Percentiles rank a stretch among this genome's conserved stretches.
Evolutionary conservation across 2,329 filamentous ascomycete species (phyloP).

Genomic region (Penicillium thymicola): DNA sequence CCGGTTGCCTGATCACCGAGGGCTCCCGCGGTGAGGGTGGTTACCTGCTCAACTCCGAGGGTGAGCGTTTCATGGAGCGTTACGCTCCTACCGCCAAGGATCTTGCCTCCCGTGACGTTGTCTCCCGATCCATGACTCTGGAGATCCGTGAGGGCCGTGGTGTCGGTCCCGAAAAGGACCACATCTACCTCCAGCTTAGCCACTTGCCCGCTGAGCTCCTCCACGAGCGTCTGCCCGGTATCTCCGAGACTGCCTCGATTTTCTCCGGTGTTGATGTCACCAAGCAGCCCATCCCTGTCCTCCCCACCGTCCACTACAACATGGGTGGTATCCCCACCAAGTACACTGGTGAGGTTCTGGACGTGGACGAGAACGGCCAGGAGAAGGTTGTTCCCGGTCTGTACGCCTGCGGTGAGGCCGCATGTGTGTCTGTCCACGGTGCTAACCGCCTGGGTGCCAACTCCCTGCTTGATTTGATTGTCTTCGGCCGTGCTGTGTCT

Average conservation of each 20-base stretch:
- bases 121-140: conserved; percentile 96
- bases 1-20: conserved; percentile 96
- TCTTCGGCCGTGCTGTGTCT: conserved; percentile 95
- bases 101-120: conserved; percentile 91
- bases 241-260: conserved; percentile 96
- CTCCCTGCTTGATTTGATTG: conserved; percentile 94
- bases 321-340: conserved; percentile 99
- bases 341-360: conserved; percentile 95
- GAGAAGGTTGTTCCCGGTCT: conserved; percentile 93
- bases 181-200: conserved; percentile 97
- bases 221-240: conserved; percentile 94
- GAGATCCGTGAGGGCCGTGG: conserved; percentile 97
- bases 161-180: conserved; percentile 95
- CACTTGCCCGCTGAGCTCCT: conserved; percentile 90
- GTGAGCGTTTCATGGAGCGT: conserved; percentile 98
- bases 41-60: conserved; percentile 94
- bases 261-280: conserved; percentile 96
- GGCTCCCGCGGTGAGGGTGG: conserved; percentile 97
- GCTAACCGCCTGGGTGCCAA: conserved; percentile 98
- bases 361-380: conserved; percentile 77
- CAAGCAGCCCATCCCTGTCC: conserved; percentile 94
- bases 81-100: conserved; percentile 98
- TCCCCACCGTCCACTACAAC: conserved; percentile 98
- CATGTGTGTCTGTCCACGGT: conserved; percentile 96
- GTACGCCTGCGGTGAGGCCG: conserved; percentile 94